Base-by-base conservation (phyloP, 306 rosid genomes). In the Citrullus colocynthis region DNA sequence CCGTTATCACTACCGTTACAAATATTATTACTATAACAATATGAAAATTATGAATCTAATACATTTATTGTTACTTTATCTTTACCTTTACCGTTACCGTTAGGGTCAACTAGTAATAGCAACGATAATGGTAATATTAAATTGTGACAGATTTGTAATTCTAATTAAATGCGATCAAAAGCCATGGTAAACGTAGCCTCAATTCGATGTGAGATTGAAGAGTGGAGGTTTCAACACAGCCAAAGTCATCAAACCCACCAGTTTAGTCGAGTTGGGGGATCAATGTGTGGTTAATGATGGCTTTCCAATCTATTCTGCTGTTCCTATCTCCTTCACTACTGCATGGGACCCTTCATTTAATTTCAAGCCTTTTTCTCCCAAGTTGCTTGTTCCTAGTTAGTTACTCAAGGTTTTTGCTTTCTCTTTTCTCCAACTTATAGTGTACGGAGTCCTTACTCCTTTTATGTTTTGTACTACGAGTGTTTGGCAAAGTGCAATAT, bases 331-430 rank as follows among this genome's bases (percentile, higher is more conserved):
- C 58, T 72, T 49, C 60, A 49, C 56, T 48, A 7, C 28, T 72
- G 77, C 41, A 72, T 28, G 77, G 77, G 77, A 72, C 77, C 77
- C 41, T 72, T 28, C 60, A 28, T 72, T 48, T 15, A 13, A 69
- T 20, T 75, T 82, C 82, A 56, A n/a, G 36, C 77, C 82, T 28
- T 13, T 79, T 64, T 28, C 48, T 45, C 74, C 59, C 17, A 64
- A 41, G 56, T 79, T 56, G 34, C 21, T 41, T 83, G 80, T 49
- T 7, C 82, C 32, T 74, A 62, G 75, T 54, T 36, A 34, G 75
- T 54, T 36, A 64, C 12, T 12, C 21, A 1, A 7, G 6, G 66
- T 28, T 3, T 60, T 60, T 60, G 39, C 9, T 60, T 28, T 60
- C 18, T 62, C 67, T 62, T 62, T 30, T 14, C 42, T 66, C 12